These are phyloP conservation scores for Rosa persica DNA, from an alignment of 306 rosid species.

Conservation along the genomic window DNA sequence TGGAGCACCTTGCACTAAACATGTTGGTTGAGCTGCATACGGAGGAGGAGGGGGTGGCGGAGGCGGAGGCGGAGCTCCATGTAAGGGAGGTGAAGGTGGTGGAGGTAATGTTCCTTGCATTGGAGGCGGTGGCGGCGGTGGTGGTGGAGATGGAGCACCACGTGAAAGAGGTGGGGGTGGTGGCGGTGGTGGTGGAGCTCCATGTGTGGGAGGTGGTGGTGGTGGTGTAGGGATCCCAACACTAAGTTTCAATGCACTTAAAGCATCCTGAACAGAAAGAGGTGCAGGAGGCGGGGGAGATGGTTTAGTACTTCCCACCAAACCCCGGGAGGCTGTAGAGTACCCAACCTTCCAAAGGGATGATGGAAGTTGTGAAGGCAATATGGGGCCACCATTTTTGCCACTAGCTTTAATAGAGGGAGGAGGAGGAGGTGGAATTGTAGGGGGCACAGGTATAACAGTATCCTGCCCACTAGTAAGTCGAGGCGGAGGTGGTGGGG, in stretches of 20 bases:
- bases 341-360: constrained; percentile 25
- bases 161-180: constrained; percentile 24
- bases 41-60: constrained; percentile 37
- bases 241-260: constrained; percentile 26
- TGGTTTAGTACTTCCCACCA: constrained; percentile 26
- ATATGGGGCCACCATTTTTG: constrained; percentile 18
- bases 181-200: constrained; percentile 6
- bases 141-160: constrained; percentile 34
- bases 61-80: constrained; percentile 34
- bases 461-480: constrained; percentile 19
- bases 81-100: constrained; percentile 19
- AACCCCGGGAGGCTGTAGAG: constrained; percentile 28
- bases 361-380: constrained; percentile 28
- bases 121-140: constrained; percentile 19
- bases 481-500: constrained; percentile 20
- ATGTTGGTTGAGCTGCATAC: constrained; percentile 15
- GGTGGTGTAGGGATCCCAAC: constrained; percentile 25
- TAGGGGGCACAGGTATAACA: constrained; percentile 40
- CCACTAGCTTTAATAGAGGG: constrained; percentile 13
- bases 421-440: constrained; percentile 40
- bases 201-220: constrained; percentile 26
- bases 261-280: constrained; percentile 15
- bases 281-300: constrained; percentile 30
- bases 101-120: constrained; percentile 27
- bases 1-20: constrained; percentile 12